Base-by-base conservation (phyloP, 805 yeast species). In the Saturnispora sanitii region DNA sequence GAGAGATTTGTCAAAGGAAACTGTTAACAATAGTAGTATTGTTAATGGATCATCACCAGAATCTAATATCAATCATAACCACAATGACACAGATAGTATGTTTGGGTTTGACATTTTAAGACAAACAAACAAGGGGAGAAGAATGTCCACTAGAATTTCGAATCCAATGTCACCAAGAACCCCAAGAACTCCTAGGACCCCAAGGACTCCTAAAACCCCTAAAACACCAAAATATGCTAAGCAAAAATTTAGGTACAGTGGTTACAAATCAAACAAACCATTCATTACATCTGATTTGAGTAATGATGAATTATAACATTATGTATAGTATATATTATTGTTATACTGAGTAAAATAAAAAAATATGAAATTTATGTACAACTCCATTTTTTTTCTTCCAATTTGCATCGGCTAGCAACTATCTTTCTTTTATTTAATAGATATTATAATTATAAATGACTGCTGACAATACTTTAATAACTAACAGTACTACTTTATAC, bases 401-500 rank as follows among this genome's bases (percentile, higher is more conserved):
- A n/a, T n/a, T n/a, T n/a, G n/a, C n/a, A n/a, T n/a, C n/a, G n/a
- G n/a, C n/a, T n/a, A n/a, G n/a, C n/a, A n/a, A n/a, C n/a, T n/a
- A n/a, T n/a, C n/a, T 22, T 9, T 22, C 25, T 22, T 9, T 22
- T 22, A 22, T 22, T 22, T 22, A 6, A 22, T 22, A 6, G 25
- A 8, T 18, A 30, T 4, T 30, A 5, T 16, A 12, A 11, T 13
- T 15, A 12, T 16, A 16, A 15, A 33, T 21, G 27, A 18, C 29
- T n/a, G 23, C 61, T 33, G 68, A 68, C 45, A 41, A 49, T 2
- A 58, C 70, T 2, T 66, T 70, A 48, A 38, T 57, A 12, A 65
- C 70, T 48, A 84, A 83, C 65, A 86, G 79, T 56, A 77, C 87
- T 6, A 76, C 87, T 64, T 62, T 90, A 41, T 77, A 96, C 48